Percentiles rank a stretch among this genome's conserved stretches.
Evolutionary conservation across 352 stramenopile species (phyloP).

Genomic region (Albugo laibachii): DNA sequence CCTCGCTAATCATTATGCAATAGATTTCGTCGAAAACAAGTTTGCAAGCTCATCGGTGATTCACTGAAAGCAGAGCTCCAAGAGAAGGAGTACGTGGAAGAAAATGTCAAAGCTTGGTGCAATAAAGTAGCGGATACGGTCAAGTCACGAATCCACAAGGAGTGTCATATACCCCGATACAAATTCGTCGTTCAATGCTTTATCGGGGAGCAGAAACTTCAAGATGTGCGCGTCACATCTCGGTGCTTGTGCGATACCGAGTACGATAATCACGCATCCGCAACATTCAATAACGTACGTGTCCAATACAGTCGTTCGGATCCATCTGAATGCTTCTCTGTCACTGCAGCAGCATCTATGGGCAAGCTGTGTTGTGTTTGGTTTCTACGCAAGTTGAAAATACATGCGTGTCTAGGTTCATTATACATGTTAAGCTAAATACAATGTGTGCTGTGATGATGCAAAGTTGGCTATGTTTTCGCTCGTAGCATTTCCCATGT

Average conservation of each 20-base stretch:
- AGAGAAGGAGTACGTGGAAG: conserved; percentile 55
- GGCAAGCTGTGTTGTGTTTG: conserved; percentile 80
- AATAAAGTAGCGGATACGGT: conserved; percentile 42
- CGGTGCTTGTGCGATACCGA: conserved; percentile 87
- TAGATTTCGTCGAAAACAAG: conserved; percentile 56
- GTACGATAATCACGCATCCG: conserved; percentile 85
- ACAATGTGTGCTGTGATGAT: conserved; percentile 1
- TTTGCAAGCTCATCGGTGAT: conserved; percentile 50
- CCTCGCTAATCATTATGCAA: neutral
- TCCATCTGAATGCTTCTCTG: neutral
- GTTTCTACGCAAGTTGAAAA: conserved; percentile 72
- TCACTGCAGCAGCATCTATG: conserved; percentile 61
- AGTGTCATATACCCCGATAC: conserved; percentile 74
- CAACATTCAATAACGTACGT: conserved; percentile 70
- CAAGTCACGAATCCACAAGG: conserved; percentile 30
- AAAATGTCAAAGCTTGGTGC: conserved; percentile 42
- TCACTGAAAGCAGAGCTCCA: conserved; percentile 44
- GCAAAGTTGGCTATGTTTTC: conserved; percentile 10
- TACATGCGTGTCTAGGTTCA: neutral
- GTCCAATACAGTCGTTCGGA: neutral
- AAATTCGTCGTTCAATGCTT: conserved; percentile 90
- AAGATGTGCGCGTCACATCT: conserved; percentile 85
- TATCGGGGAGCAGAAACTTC: conserved; percentile 84
- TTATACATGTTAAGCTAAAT: neutral
- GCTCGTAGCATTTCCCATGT: conserved; percentile 27